Conservation (phyloP, 2,329 filamentous ascomycete species). For the Sarocladiaceae sp. region DNA sequence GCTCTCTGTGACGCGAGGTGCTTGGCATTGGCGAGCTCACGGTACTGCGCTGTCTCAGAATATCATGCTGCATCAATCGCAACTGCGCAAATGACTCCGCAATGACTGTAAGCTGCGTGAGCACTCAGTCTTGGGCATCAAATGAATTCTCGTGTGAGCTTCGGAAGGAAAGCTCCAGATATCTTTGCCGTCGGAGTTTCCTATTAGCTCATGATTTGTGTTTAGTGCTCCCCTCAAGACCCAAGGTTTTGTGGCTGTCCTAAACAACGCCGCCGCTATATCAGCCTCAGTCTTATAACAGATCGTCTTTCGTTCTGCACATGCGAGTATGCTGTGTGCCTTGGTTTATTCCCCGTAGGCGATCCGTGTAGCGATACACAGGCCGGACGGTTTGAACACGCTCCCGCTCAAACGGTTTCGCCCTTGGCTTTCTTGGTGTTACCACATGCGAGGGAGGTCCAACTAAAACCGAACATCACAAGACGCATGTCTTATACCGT, state of each 20-base stretch:
- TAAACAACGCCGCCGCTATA: not conserved
- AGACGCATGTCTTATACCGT: conserved; percentile 5
- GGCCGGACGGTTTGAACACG: not conserved
- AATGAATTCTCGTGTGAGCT: not conserved
- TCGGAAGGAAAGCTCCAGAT: not conserved
- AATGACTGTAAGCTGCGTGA: not conserved
- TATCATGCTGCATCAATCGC: not conserved
- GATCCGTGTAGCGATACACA: not conserved
- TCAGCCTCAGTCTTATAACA: not conserved
- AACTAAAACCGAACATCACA: not conserved
- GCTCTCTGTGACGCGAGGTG: not conserved
- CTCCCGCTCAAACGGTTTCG: conserved; percentile 2
- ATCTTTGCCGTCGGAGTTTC: not conserved
- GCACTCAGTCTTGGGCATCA: not conserved
- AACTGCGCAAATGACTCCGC: not conserved
- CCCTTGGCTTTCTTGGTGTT: conserved; percentile 1
- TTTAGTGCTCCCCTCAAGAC: not conserved
- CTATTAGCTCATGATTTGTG: no score
- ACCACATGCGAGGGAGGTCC: conserved; percentile 8
- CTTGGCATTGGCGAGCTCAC: not conserved
- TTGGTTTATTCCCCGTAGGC: not conserved
- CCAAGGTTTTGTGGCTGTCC: not conserved
- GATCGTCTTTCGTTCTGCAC: not conserved
- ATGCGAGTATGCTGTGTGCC: not conserved
- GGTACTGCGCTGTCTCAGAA: not conserved